phyloP scores from a whole-genome alignment of 768 basidiomycete genomes.

The Cantharellus anzutake region DNA sequence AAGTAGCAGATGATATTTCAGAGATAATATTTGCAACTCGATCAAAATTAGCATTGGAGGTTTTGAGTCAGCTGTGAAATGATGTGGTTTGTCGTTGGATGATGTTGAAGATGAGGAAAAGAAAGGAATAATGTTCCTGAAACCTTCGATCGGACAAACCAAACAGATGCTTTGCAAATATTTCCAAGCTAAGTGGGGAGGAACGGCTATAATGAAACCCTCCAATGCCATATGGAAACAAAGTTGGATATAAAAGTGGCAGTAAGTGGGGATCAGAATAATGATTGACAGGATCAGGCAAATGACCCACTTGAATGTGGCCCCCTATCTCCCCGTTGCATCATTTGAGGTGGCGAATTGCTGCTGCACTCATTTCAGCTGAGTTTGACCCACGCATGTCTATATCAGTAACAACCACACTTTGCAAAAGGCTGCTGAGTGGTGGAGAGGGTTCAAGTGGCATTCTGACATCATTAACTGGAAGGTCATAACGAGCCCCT shows the following conservation, averaged over 20 bases:
- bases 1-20: constrained; percentile 1
- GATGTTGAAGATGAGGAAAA: constrained; percentile 11
- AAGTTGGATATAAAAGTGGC: constrained; percentile 11
- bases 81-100: constrained; percentile 6
- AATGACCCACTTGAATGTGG: neutral
- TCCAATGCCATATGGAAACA: constrained; percentile 11
- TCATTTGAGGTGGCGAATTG: neutral
- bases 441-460: neutral
- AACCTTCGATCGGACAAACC: constrained; percentile 7
- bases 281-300: constrained; percentile 5
- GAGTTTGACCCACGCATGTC: neutral
- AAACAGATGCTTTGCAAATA: constrained; percentile 5
- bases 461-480: neutral
- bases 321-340: neutral
- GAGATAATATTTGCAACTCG: constrained; percentile 3
- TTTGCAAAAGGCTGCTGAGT: neutral
- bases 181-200: neutral
- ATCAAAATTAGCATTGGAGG: constrained; percentile 2
- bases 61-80: constrained; percentile 4
- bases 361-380: neutral
- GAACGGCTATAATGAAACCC: constrained; percentile 1
- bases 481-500: neutral
- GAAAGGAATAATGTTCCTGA: constrained; percentile 10
- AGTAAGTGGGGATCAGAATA: constrained; percentile 7
- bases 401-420: neutral